Percentiles rank a stretch among this genome's conserved stretches.
phyloP scores from a whole-genome alignment of 2,329 filamentous ascomycete genomes.

The Paecilomyces dactylethromorphus region DNA sequence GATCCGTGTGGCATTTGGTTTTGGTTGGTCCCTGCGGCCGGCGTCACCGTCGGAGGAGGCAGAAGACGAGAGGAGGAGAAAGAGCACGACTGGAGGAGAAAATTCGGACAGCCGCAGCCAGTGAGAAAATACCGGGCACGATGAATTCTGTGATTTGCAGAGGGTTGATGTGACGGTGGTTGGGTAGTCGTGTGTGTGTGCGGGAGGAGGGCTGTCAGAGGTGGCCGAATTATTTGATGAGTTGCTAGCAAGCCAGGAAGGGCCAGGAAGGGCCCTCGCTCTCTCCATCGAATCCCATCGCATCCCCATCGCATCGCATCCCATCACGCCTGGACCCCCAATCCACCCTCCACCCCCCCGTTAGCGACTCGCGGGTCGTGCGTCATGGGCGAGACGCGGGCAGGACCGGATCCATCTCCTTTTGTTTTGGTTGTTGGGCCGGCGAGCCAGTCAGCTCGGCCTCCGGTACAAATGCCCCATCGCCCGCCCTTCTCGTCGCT shows the following conservation, averaged over 20 bases:
- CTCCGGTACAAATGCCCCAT: conserved; percentile 36
- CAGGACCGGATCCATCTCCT: not conserved
- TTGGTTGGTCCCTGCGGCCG: not conserved
- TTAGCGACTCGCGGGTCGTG: too few species aligned
- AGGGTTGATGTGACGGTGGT: too few species aligned
- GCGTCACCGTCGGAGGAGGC: too few species aligned
- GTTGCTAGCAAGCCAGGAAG: too few species aligned
- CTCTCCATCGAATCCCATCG: too few species aligned
- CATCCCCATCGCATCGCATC: too few species aligned
- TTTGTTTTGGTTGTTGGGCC: not conserved
- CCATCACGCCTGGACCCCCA: too few species aligned
- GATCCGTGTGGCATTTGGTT: not conserved
- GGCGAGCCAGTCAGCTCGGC: conserved; percentile 19
- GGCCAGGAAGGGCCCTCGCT: too few species aligned
- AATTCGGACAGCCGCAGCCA: not conserved
- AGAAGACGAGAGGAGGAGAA: not conserved
- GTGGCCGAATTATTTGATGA: too few species aligned
- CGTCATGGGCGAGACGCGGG: not conserved
- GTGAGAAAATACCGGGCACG: not conserved
- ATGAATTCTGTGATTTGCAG: not conserved
- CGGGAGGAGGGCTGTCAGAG: too few species aligned
- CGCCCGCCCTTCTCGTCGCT: conserved; percentile 27
- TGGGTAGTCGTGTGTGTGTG: too few species aligned
- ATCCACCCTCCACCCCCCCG: too few species aligned
- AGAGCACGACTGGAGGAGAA: not conserved